Conservation (phyloP, 305 asterid genomes). For the Nicotiana rustica region DNA sequence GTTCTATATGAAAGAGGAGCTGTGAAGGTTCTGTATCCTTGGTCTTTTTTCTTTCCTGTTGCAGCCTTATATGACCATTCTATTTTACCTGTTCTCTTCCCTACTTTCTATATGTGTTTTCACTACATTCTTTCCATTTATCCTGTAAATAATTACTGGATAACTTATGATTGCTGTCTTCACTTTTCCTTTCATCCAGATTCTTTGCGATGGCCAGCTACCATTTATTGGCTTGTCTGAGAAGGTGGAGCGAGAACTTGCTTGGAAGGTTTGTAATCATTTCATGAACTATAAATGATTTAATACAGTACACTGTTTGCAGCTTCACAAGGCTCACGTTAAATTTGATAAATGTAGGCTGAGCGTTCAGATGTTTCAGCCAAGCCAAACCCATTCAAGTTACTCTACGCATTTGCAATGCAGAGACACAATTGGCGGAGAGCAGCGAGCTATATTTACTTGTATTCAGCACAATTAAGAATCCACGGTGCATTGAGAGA, state of each 20-base stretch:
- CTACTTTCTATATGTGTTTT: not conserved
- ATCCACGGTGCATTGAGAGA: constrained; percentile 71
- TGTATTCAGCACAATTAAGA: constrained; percentile 73
- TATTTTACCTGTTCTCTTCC: constrained; percentile 1
- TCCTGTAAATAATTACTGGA: constrained; percentile 14
- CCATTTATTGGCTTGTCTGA: constrained; percentile 92
- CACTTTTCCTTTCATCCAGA: constrained; percentile 54
- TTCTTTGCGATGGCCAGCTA: constrained; percentile 93
- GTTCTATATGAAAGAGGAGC: constrained; percentile 95
- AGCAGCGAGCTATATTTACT: constrained; percentile 86
- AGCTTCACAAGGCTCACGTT: constrained; percentile 35
- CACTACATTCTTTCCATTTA: constrained; percentile 2
- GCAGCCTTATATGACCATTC: not conserved
- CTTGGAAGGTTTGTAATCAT: constrained; percentile 80
- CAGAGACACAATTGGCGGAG: constrained; percentile 93
- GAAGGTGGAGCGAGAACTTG: constrained; percentile 94
- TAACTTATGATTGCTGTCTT: constrained; percentile 14
- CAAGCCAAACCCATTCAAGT: constrained; percentile 86
- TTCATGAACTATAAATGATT: constrained; percentile 32
- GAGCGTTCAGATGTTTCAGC: constrained; percentile 87
- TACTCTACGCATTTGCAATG: constrained; percentile 93
- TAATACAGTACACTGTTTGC: constrained; percentile 34
- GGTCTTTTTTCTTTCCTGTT: constrained; percentile 34
- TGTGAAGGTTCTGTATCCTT: constrained; percentile 60
- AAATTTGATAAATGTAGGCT: constrained; percentile 64